phyloP scores from a whole-genome alignment of 139 green algal genomes.

The Haematococcus lacustris region DNA sequence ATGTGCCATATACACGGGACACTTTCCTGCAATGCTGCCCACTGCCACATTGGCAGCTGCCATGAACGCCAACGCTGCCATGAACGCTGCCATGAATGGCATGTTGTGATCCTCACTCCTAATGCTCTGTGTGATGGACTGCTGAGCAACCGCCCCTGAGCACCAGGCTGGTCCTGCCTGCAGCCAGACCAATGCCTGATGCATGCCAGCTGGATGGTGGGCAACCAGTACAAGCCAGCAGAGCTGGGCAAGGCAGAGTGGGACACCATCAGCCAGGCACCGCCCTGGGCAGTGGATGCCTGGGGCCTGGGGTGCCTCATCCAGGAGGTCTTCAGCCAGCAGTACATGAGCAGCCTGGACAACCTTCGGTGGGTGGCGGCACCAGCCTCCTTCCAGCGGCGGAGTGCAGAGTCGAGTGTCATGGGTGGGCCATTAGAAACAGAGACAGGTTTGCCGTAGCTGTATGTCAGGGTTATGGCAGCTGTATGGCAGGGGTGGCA shows the following conservation, averaged over 20 bases:
- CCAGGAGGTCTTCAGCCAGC: slow-evolving; percentile 63
- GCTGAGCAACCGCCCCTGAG: too few species aligned
- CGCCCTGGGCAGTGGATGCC: slow-evolving; percentile 86
- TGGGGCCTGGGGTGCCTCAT: slow-evolving; percentile 97
- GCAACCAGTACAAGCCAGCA: slow-evolving; percentile 79
- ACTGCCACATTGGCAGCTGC: too few species aligned
- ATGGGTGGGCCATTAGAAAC: not conserved
- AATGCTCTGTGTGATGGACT: too few species aligned
- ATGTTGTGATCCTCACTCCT: too few species aligned
- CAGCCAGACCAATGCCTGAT: slow-evolving; percentile 1
- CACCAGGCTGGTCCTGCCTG: too few species aligned
- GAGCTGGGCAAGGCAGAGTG: slow-evolving; percentile 84
- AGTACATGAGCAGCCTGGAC: slow-evolving; percentile 31
- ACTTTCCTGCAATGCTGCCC: too few species aligned
- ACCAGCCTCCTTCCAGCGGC: not conserved
- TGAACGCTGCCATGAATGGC: too few species aligned
- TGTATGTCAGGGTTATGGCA: too few species aligned
- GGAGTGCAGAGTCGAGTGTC: not conserved
- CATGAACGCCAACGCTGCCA: too few species aligned
- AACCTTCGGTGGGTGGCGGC: slow-evolving; percentile 26
- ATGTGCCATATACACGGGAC: too few species aligned
- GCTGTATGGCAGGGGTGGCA: too few species aligned
- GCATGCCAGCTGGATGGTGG: slow-evolving; percentile 52
- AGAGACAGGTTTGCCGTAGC: not conserved
- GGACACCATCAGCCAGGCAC: slow-evolving; percentile 54